These are phyloP conservation scores for Adiantum capillusveneris DNA, from an alignment of 75 land plant species.

Conservation along the genomic window DNA sequence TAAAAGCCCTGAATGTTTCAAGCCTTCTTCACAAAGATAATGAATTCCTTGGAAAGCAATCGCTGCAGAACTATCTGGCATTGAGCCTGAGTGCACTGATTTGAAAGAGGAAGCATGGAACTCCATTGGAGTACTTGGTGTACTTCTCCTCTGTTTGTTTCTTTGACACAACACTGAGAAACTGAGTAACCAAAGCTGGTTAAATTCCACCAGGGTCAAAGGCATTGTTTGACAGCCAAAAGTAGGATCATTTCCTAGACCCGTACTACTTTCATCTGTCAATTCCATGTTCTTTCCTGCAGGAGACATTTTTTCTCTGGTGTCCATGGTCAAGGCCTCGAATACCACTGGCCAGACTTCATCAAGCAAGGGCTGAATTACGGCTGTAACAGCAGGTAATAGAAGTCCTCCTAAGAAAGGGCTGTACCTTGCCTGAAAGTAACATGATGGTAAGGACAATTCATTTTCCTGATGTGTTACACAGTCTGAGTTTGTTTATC, in stretches of 20 bases:
- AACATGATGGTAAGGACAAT: not conserved
- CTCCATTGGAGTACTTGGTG: constrained; percentile 9
- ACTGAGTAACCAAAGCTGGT: constrained; percentile 62
- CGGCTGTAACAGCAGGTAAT: constrained; percentile 54
- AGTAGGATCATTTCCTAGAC: no score
- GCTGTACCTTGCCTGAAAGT: constrained; percentile 35
- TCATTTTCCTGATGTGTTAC: no score
- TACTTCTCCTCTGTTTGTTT: constrained; percentile 7
- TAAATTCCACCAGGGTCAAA: constrained; percentile 35
- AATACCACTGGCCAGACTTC: constrained; percentile 86
- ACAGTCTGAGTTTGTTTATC: constrained; percentile 6
- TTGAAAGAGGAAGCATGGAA: constrained; percentile 24
- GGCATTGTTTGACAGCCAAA: not conserved
- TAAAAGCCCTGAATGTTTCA: not conserved
- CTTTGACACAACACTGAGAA: constrained; percentile 50
- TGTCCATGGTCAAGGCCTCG: constrained; percentile 71
- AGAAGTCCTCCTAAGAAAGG: constrained; percentile 86
- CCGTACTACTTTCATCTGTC: no score
- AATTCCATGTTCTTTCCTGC: no score
- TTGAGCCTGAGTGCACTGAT: constrained; percentile 9
- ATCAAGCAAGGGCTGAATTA: constrained; percentile 47
- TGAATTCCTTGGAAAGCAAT: not conserved
- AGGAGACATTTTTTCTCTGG: no score
- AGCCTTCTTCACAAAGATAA: not conserved
- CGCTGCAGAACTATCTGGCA: not conserved